Percentiles rank a stretch among this genome's conserved stretches.
Conservation (phyloP, 768 basidiomycete species). For the Podaxis pistillaris region DNA sequence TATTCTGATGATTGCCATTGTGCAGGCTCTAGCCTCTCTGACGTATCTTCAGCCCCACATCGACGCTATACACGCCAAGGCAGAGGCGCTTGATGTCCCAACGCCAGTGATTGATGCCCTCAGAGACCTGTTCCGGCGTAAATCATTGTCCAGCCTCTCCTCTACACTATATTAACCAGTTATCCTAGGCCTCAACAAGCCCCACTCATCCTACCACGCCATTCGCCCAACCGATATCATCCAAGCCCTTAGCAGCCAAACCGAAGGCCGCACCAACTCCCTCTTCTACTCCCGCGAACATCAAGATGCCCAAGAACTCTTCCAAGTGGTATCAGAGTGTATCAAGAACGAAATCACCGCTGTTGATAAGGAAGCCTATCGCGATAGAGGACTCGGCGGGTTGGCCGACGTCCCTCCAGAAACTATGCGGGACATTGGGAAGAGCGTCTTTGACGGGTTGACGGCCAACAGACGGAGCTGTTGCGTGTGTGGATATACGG, state of each 20-base stretch:
- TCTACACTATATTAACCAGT: slow-evolving; percentile 4
- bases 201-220: slow-evolving; percentile 52
- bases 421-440: slow-evolving; percentile 30
- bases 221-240: slow-evolving; percentile 77
- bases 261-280: slow-evolving; percentile 51
- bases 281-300: slow-evolving; percentile 90
- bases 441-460: slow-evolving; percentile 85
- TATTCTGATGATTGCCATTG: slow-evolving; percentile 1
- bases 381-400: slow-evolving; percentile 71
- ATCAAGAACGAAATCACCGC: slow-evolving; percentile 81
- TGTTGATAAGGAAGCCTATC: slow-evolving; percentile 67
- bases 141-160: slow-evolving; percentile 21
- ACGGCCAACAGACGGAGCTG: slow-evolving; percentile 90
- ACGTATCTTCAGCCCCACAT: slow-evolving; percentile 81
- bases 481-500: slow-evolving; percentile 87
- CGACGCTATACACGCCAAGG: slow-evolving; percentile 69
- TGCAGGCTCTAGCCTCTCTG: slow-evolving; percentile 84
- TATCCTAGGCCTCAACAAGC: slow-evolving; percentile 60
- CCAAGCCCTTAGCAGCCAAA: slow-evolving; percentile 56
- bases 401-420: slow-evolving; percentile 28
- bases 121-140: slow-evolving; percentile 67
- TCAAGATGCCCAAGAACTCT: slow-evolving; percentile 98
- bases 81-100: slow-evolving; percentile 77
- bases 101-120: slow-evolving; percentile 87
- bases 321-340: slow-evolving; percentile 88